Base-by-base conservation (phyloP, 345 rosid species). In the Lepidium africanum region DNA sequence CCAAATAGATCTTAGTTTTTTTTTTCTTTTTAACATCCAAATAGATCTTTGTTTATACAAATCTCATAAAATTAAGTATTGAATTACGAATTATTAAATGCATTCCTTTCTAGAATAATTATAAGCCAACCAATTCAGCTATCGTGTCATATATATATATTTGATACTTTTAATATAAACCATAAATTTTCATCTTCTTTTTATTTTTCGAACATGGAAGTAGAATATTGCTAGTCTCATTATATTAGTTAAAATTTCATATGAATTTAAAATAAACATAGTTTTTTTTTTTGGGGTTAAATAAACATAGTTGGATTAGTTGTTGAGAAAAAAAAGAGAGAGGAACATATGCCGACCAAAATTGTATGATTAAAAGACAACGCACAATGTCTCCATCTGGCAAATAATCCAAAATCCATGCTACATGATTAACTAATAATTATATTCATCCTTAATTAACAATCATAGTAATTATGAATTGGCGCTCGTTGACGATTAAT, bases 311-410 rank as follows among this genome's bases (percentile, higher is more conserved):
- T 39, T 63, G 10, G 54, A 46, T 63, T 55, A 63, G 50, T 9
- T 5, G 49, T 38, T 9, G 38, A 14, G 25, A 38, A 27, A 41
- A 37, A 43, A 41, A 38, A 11, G 3, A 65, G 12, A 47, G 52
- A 64, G 43, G 17, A 65, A 65, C 71, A 57, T 32, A 65, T 19
- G 67, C 60, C 67, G 61, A 65, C 67, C 39, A 59, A 35, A 30
- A 58, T 41, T 59, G 61, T 73, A 65, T 65, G 71, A 73, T 65
- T 65, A 50, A 51, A 27, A 59, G 77, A 73, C 77, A 65, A 66
- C 72, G 61, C 67, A 73, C 67, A 67, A 65, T 73, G 72, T 65
- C 49, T 51, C 53, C 43, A 32, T 66, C 23, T 65, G 41, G 21
- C 63, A 45, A 25, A 71, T 71, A 71, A 71, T 63, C 52, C 17